phyloP scores from a whole-genome alignment of 169 alveolate genomes.

The Plasmodium fragile region DNA sequence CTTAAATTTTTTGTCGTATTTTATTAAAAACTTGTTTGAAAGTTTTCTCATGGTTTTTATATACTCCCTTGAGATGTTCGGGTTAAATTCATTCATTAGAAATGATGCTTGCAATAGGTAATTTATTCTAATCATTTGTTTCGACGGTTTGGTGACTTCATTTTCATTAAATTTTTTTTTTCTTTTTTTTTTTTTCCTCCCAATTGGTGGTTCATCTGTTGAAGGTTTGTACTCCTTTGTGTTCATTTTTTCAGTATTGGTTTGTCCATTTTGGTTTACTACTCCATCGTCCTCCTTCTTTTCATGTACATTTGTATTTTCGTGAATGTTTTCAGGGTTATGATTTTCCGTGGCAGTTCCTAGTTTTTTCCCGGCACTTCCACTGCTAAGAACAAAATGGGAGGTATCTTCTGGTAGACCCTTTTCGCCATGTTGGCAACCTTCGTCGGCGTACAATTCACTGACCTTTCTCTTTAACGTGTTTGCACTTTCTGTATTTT shows the following conservation, averaged over 20 bases:
- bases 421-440: not conserved
- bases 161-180: constrained; percentile 46
- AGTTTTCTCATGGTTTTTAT: constrained; percentile 74
- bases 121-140: constrained; percentile 75
- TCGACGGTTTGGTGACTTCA: constrained; percentile 35
- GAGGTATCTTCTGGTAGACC: not conserved
- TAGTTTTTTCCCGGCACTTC: not conserved
- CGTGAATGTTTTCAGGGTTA: not conserved
- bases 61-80: constrained; percentile 59
- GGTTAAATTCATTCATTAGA: constrained; percentile 39
- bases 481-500: constrained; percentile 1
- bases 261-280: constrained; percentile 11
- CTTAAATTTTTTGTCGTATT: constrained; percentile 64
- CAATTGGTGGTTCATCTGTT: constrained; percentile 22
- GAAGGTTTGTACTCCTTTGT: not conserved
- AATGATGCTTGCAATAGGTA: constrained; percentile 73
- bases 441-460: not conserved
- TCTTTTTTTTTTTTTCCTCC: constrained; percentile 20
- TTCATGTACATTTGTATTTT: not conserved
- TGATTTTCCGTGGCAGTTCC: not conserved
- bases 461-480: constrained; percentile 16
- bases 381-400: not conserved
- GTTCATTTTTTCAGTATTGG: not conserved
- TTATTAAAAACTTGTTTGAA: constrained; percentile 70
- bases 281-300: constrained; percentile 1